Evolutionary conservation across 768 basidiomycete genomes (phyloP), one percentile per base, ranked within the genome.

Genomic region (Mrakia hoshinonis): DNA sequence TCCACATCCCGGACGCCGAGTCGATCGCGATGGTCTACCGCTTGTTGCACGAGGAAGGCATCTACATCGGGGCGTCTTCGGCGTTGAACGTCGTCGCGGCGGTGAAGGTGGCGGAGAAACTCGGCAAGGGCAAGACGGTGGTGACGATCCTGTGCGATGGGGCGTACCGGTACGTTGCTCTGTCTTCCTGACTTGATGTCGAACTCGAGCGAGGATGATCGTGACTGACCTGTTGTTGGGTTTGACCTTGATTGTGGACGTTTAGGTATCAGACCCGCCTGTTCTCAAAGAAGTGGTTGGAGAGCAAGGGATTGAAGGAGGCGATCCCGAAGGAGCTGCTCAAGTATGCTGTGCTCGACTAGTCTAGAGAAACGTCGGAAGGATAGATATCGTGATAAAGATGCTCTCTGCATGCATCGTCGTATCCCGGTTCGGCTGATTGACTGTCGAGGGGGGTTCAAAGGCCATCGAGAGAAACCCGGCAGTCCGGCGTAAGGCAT

Each of bases 61-160:
- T 99, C 48, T 99, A 99, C 81, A 81, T 99, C 54, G 96, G 96
- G 13, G 94, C 94, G 3, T 93, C 90, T 73, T 88, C 91, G 7
- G 92, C 96, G 0, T 81, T 98, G 73, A 99, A 99, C 77, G 92
- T 96, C 26, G 93, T 92, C 48, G 92, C 95, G 12, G 94, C 95
- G 0, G 86, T 87, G 15, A 89, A 98, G 77, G 84, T 98, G 26
- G 94, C 92, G 2, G 83, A 85, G 74, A 87, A 86, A 76, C 83
- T 97, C 1, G 94, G 91, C 22, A 88, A 87, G 82, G 94, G 94
- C 73, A 92, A 90, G 90, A 91, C 84, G 20, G 83, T 98, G 36
- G 92, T 87, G 1, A 99, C 96, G 5, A 84, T 97, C 66, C 81
- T 99, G 48, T 91, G 89, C 79, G 96, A 99, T 77, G 96, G 95